phyloP scores from a whole-genome alignment of 2,329 filamentous ascomycete species.

The Fusarium nygamai region DNA sequence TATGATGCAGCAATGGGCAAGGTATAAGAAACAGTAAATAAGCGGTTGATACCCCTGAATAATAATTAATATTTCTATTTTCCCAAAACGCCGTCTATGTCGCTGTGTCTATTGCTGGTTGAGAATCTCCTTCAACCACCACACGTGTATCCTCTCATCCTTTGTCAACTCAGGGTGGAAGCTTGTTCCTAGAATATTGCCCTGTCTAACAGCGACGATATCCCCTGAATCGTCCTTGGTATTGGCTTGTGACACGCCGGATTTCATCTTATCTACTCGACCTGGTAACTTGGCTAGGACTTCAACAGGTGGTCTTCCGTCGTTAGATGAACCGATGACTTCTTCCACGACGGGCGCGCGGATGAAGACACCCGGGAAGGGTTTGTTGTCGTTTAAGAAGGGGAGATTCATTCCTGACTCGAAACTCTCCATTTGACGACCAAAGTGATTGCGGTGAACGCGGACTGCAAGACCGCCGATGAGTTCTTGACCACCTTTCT shows the following conservation, averaged over 20 bases:
- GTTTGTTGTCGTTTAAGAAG: conserved; percentile 64
- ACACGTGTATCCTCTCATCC: conserved; percentile 87
- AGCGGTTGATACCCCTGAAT: conserved; percentile 14
- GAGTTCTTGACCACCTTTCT: conserved; percentile 90
- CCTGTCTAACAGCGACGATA: conserved; percentile 89
- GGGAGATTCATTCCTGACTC: conserved; percentile 77
- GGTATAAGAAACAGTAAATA: not conserved
- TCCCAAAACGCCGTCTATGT: conserved; percentile 18
- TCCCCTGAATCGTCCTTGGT: conserved; percentile 66
- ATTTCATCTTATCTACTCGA: conserved; percentile 51
- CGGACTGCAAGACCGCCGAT: conserved; percentile 91
- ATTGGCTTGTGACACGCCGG: conserved; percentile 51
- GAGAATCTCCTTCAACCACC: conserved; percentile 84
- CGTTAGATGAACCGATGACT: conserved; percentile 59
- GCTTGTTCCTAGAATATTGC: conserved; percentile 92
- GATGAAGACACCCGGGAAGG: conserved; percentile 89
- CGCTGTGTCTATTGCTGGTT: conserved; percentile 23
- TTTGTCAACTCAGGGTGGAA: conserved; percentile 95
- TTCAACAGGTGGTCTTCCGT: conserved; percentile 55
- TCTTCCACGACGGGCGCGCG: conserved; percentile 92
- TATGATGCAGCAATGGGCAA: conserved; percentile 33
- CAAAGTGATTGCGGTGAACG: conserved; percentile 95
- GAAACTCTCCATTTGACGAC: conserved; percentile 92
- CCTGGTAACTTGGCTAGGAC: conserved; percentile 62
- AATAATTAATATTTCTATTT: conserved; percentile 12